Percentiles rank a stretch among this genome's conserved stretches.
phyloP scores from a whole-genome alignment of 2,329 filamentous ascomycete genomes.

The Keithomyces neogunnii region DNA sequence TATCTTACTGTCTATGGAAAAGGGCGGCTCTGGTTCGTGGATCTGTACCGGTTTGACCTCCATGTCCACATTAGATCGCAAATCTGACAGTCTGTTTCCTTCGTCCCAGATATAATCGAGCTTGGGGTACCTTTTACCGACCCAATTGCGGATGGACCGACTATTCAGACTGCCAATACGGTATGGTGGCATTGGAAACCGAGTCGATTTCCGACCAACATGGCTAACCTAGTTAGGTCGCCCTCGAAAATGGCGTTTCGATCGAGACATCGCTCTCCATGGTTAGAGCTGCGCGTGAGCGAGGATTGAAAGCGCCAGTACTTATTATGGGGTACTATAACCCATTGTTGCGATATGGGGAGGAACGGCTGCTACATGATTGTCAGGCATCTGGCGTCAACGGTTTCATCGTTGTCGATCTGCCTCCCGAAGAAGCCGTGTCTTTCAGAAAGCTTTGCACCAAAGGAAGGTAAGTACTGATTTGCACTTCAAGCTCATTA shows the following conservation, averaged over 20 bases:
- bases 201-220: neutral
- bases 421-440: constrained; percentile 92
- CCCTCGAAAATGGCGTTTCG: constrained; percentile 81
- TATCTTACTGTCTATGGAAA: constrained; percentile 82
- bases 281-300: constrained; percentile 69
- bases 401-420: constrained; percentile 92
- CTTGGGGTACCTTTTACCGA: constrained; percentile 96
- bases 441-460: constrained; percentile 82
- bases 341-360: constrained; percentile 86
- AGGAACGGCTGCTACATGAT: constrained; percentile 79
- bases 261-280: constrained; percentile 72
- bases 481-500: neutral
- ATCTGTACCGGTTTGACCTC: neutral
- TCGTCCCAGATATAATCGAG: constrained; percentile 69
- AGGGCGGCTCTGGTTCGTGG: constrained; percentile 72
- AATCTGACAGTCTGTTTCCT: neutral
- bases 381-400: constrained; percentile 80
- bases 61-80: neutral
- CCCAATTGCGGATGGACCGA: constrained; percentile 94
- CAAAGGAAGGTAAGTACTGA: constrained; percentile 54
- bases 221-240: constrained; percentile 35
- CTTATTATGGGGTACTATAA: constrained; percentile 99
- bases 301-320: constrained; percentile 72
- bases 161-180: constrained; percentile 92
- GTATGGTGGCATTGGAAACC: constrained; percentile 30